A percentile compares a stretch with the other conserved stretches of the same genome.
phyloP scores from a whole-genome alignment of 305 asterid genomes.

The Withania somnifera region DNA sequence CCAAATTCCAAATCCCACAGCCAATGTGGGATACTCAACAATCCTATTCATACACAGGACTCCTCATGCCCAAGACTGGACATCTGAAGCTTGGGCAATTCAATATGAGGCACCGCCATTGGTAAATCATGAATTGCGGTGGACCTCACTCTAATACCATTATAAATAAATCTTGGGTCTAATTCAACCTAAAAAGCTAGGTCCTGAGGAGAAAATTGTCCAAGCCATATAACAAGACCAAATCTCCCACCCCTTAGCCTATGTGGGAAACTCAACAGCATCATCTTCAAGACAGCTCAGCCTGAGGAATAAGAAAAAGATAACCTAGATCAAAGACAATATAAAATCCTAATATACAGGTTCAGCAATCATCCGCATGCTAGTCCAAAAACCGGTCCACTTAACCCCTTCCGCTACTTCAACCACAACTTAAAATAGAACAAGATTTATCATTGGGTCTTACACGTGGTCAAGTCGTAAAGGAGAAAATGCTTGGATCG shows the following conservation, averaged over 20 bases:
- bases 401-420: neutral
- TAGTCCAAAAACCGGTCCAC: neutral
- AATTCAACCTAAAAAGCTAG: too few species aligned
- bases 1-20: neutral
- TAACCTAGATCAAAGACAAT: neutral
- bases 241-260: too few species aligned
- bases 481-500: neutral
- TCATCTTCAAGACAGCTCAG: neutral
- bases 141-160: too few species aligned
- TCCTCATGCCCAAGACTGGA: too few species aligned
- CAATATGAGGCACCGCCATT: too few species aligned
- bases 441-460: neutral
- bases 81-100: too few species aligned
- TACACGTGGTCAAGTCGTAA: neutral
- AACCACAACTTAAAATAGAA: neutral
- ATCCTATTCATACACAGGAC: too few species aligned
- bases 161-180: too few species aligned
- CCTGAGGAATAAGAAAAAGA: neutral
- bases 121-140: too few species aligned
- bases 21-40: neutral
- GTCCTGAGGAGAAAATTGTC: too few species aligned
- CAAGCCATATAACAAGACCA: too few species aligned
- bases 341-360: neutral
- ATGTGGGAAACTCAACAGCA: neutral
- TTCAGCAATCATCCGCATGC: neutral